phyloP scores from a whole-genome alignment of 2,329 filamentous ascomycete species.

The Zymoseptoria pseudotritici region DNA sequence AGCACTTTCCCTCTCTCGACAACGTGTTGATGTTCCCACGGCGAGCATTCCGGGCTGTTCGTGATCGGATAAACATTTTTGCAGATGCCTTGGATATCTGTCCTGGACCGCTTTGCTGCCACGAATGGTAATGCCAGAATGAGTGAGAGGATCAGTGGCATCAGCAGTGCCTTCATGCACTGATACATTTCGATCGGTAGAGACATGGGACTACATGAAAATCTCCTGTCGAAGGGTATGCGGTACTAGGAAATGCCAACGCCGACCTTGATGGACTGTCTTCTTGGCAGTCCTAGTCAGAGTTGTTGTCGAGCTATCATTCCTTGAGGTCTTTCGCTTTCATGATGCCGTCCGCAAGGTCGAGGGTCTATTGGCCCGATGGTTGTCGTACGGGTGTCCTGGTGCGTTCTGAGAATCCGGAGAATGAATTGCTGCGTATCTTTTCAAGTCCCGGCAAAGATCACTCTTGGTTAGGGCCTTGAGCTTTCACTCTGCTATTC shows the following conservation, averaged over 20 bases:
- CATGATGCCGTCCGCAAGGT: too few species aligned
- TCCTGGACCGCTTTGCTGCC: background rate
- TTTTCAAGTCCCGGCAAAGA: too few species aligned
- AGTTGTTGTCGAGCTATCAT: background rate
- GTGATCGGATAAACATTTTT: background rate
- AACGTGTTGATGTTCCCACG: background rate
- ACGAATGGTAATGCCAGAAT: background rate
- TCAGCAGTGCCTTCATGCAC: background rate
- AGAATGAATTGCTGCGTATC: too few species aligned
- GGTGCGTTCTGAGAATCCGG: too few species aligned
- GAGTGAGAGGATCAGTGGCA: background rate
- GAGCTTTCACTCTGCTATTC: too few species aligned
- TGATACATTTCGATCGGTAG: background rate
- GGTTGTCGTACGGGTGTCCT: too few species aligned
- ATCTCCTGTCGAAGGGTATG: background rate
- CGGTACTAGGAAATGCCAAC: background rate
- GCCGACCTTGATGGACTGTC: slow-evolving; percentile 1
- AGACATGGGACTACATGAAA: background rate
- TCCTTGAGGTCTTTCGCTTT: too few species aligned
- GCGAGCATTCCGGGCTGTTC: background rate
- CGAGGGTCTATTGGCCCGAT: too few species aligned
- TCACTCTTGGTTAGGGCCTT: too few species aligned
- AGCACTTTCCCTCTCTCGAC: slow-evolving; percentile 6
- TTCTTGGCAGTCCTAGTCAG: background rate
- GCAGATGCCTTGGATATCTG: background rate